Base-by-base conservation (phyloP, 805 yeast genomes). In the Schwanniomyces vanrijiae region DNA sequence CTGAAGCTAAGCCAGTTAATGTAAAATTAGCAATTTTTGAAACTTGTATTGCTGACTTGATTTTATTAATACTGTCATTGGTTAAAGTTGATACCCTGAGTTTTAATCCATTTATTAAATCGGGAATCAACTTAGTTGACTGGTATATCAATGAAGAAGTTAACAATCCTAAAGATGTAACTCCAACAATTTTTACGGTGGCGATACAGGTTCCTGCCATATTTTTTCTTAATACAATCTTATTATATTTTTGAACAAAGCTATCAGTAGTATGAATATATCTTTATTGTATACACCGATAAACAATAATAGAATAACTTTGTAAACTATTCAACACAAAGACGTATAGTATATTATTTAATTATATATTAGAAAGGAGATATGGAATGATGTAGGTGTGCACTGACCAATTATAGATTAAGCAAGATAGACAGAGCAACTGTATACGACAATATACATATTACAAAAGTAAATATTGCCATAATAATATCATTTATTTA, bases 121-220 rank as follows among this genome's bases (percentile, higher is more conserved):
- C 44, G 19, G 73, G 67, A 50, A 66, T 59, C 49, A 61, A 41
- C 56, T 64, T 43, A 53, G 61, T 50, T 1, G 77, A 61, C 40
- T 76, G 71, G 55, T 71, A 66, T n/a, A 74, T 54, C 47, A 80
- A 73, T 2, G 78, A 64, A 14, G 83, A 78, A 4, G 87, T 70
- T 55, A 82, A 73, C 49, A 86, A 60, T n/a, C 92, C 94, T 41
- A 86, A 64, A 9, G 90, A 79, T 3, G 86, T 74, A 31, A 80
- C 79, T 29, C 90, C 91, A 35, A 83, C 65, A 41, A 83, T 62
- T 60, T 86, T 86, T 48, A 83, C 80, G 40, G 67, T 55, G 37
- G 71, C 64, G 54, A 71, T 57, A 56, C 77, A 73, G 46, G 68
- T 65, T 37, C 73, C 73, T 40, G 48, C 46, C 51, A 48, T 48